A percentile compares a stretch with the other conserved stretches of the same genome.
These are phyloP conservation scores for Globisporangium megalacanthum DNA, from an alignment of 352 stramenopile genomes.

Conservation along the genomic window DNA sequence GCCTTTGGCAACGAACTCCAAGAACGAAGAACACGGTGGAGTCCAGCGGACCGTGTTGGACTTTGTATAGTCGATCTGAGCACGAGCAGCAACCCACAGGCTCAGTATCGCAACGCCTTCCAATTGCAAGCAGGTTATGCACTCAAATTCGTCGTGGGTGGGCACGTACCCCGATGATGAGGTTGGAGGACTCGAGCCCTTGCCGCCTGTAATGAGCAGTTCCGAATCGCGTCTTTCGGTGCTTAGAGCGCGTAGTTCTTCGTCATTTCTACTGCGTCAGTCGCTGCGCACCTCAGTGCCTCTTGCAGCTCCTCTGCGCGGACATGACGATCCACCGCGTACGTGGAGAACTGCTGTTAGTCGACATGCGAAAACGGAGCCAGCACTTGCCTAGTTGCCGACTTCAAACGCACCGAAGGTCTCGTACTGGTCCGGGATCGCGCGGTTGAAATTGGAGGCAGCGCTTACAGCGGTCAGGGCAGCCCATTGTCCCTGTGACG, in stretches of 20 bases:
- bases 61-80: slow-evolving; percentile 70
- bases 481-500: slow-evolving; percentile 30
- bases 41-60: slow-evolving; percentile 48
- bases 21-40: not conserved
- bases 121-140: not conserved
- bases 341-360: too few species aligned
- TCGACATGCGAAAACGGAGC: too few species aligned
- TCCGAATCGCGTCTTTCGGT: too few species aligned
- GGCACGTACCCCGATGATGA: slow-evolving; percentile 62
- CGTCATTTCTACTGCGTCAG: too few species aligned
- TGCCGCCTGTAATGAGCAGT: slow-evolving; percentile 22
- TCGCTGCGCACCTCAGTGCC: slow-evolving; percentile 33
- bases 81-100: not conserved
- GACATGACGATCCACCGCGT: too few species aligned
- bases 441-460: slow-evolving; percentile 22
- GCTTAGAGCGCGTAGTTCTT: too few species aligned
- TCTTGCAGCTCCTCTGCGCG: slow-evolving; percentile 50
- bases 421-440: slow-evolving; percentile 56
- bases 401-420: slow-evolving; percentile 39
- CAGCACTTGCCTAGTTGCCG: too few species aligned
- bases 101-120: too few species aligned
- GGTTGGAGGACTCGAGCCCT: slow-evolving; percentile 57
- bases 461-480: not conserved
- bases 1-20: too few species aligned
- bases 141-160: too few species aligned